Base-by-base conservation (phyloP, 2,329 filamentous ascomycete genomes). In the Moelleriella libera region DNA sequence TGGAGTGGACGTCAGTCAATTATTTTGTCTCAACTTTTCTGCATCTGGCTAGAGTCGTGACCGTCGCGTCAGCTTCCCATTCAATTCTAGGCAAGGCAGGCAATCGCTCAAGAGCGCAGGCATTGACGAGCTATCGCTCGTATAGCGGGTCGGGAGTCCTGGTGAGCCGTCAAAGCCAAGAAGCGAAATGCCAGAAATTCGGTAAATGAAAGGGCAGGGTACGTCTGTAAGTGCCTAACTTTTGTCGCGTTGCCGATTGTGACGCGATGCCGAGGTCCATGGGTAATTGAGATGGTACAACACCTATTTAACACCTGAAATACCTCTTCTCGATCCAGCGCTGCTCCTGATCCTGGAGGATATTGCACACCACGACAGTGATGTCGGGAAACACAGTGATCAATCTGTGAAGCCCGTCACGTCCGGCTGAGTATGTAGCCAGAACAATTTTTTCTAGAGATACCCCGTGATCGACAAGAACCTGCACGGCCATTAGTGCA, bases 401-500 rank as follows among this genome's bases (percentile, higher is more conserved):
- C 57, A 98, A 68, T 52, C 92, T 75, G 59, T 92, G 88, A 51
- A 97, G 63, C 1, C 89, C 92, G 55, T 86, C 79, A 53, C 81
- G 81, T 7, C 90, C 90, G 4, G 89, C 90, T 53, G 88, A 84
- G 61, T 94, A 96, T 4, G 90, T 95, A 40, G 94, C 89, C 61
- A 97, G 83, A 34, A 96, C 86, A 53, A 98, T 95, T 53, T 75
- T 82, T 43, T 87, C 78, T 60, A 92, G 82, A 5, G 78, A 69
- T 6, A 97, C 89, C 9, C 92, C 92, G 59, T 97, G 89, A 62
- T 98, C 92, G 12, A 95, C 80, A 47, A 98, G 70, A n/a, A 97
- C 87, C 59, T 92, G 85, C 41, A 97, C 89, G 1, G 92, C 88
- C 92, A 98, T 98, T 49, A 98, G 69, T 1, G 78, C 79, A 12